Evolutionary conservation across 2,329 filamentous ascomycete species (phyloP).

Genomic region (Penicillium brevicompactum): DNA sequence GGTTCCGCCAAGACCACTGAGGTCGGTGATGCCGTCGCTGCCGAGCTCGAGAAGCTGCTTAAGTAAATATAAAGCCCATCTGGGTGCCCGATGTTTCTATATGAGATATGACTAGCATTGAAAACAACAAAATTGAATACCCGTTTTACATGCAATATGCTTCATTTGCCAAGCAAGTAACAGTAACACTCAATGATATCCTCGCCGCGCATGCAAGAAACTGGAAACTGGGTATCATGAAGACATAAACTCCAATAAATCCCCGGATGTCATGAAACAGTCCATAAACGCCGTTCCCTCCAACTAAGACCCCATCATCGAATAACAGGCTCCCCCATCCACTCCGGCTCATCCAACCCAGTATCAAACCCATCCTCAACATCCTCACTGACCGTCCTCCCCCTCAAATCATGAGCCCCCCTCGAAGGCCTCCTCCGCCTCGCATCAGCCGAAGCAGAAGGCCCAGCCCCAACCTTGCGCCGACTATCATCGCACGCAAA

Average conservation of each 20-base stretch:
- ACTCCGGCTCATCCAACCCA: conserved; percentile 48
- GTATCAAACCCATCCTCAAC: conserved; percentile 27
- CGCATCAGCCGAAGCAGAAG: conserved; percentile 37
- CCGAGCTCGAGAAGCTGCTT: conserved; percentile 71
- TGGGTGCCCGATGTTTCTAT: conserved; percentile 6
- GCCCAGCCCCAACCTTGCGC: conserved; percentile 31
- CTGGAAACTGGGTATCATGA: conserved; percentile 23
- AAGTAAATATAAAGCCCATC: conserved; percentile 37
- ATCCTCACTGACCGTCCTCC: conserved; percentile 24
- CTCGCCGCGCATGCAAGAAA: no score
- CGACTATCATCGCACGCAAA: conserved; percentile 58
- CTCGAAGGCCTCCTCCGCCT: conserved; percentile 33
- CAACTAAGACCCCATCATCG: conserved; percentile 28
- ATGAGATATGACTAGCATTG: conserved; percentile 29
- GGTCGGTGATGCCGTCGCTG: conserved; percentile 80
- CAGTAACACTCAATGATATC: not conserved
- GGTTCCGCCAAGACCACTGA: conserved; percentile 72
- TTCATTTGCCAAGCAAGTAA: not conserved
- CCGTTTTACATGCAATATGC: conserved; percentile 15
- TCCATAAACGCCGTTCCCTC: conserved; percentile 5
- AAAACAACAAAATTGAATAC: conserved; percentile 26
- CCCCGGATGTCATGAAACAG: not conserved
- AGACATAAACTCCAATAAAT: conserved; percentile 14
- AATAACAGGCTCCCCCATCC: conserved; percentile 54
- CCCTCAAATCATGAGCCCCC: conserved; percentile 25